phyloP scores from a whole-genome alignment of 2,329 filamentous ascomycete species.

The Periconia sp. region DNA sequence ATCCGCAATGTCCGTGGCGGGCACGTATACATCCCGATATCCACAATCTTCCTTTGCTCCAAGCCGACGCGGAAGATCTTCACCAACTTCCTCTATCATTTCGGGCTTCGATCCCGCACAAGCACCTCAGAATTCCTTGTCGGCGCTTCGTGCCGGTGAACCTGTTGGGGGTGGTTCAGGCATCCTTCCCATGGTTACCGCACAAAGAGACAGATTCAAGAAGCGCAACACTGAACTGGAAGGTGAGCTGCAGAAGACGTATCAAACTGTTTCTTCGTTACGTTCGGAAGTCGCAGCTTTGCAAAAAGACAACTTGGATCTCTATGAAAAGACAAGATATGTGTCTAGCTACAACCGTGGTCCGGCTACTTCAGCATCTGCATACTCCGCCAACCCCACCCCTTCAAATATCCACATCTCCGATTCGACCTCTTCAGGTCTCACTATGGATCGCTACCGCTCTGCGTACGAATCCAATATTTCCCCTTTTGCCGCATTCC shows the following conservation, averaged over 20 bases:
- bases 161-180: slow-evolving; percentile 78
- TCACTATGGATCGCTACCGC: slow-evolving; percentile 82
- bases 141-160: slow-evolving; percentile 66
- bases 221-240: slow-evolving; percentile 92
- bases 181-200: slow-evolving; percentile 97
- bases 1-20: slow-evolving; percentile 88
- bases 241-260: slow-evolving; percentile 83
- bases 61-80: slow-evolving; percentile 70
- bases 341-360: slow-evolving; percentile 88
- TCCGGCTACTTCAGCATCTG: slow-evolving; percentile 55
- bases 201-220: slow-evolving; percentile 97
- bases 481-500: slow-evolving; percentile 93
- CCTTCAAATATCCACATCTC: slow-evolving; percentile 70
- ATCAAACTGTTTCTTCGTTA: slow-evolving; percentile 81
- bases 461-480: slow-evolving; percentile 94
- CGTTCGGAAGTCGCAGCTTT: slow-evolving; percentile 89
- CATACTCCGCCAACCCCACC: slow-evolving; percentile 72
- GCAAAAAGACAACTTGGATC: slow-evolving; percentile 92
- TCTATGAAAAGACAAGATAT: slow-evolving; percentile 98
- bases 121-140: slow-evolving; percentile 52
- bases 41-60: slow-evolving; percentile 64
- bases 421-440: slow-evolving; percentile 66
- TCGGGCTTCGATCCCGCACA: slow-evolving; percentile 77
- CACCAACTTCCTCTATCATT: slow-evolving; percentile 96
- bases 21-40: slow-evolving; percentile 84